A percentile compares a stretch with the other conserved stretches of the same genome.
Evolutionary conservation across 129 eudicot genomes (phyloP).

Genomic region (Saussurea involucrata): DNA sequence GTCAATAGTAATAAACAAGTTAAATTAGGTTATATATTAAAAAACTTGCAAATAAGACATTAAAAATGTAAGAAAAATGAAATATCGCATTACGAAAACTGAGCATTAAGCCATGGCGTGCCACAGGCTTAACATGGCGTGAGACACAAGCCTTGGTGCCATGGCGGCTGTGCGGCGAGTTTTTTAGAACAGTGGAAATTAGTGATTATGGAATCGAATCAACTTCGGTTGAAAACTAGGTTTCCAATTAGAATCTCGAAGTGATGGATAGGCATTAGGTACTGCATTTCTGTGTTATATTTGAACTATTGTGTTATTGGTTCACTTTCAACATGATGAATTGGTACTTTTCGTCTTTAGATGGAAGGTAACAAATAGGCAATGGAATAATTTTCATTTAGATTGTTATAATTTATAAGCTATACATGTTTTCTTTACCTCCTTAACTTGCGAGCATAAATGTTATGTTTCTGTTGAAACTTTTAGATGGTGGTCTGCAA

Average conservation of each 20-base stretch:
- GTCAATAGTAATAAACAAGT: no score
- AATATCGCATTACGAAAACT: no score
- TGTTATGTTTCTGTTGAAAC: background rate
- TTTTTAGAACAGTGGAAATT: no score
- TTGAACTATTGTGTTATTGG: background rate
- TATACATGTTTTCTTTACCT: background rate
- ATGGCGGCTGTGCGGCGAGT: no score
- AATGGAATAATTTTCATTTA: background rate
- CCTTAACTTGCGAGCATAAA: background rate
- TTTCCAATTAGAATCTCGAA: background rate
- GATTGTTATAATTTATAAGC: background rate
- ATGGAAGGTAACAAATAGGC: background rate
- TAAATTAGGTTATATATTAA: no score
- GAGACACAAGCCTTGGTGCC: no score
- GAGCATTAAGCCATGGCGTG: no score
- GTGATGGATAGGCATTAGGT: background rate
- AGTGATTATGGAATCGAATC: background rate
- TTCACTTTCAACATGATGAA: background rate
- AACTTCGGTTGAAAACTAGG: background rate
- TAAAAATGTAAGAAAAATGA: no score
- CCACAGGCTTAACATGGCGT: no score
- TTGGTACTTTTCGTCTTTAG: background rate
- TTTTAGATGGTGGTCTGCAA: constrained; percentile 89
- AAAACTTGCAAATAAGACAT: no score
- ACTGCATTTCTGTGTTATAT: background rate